Evolutionary conservation across 371 early-diverging fungal species (phyloP).

Genomic region (Mortierella polycephala): DNA sequence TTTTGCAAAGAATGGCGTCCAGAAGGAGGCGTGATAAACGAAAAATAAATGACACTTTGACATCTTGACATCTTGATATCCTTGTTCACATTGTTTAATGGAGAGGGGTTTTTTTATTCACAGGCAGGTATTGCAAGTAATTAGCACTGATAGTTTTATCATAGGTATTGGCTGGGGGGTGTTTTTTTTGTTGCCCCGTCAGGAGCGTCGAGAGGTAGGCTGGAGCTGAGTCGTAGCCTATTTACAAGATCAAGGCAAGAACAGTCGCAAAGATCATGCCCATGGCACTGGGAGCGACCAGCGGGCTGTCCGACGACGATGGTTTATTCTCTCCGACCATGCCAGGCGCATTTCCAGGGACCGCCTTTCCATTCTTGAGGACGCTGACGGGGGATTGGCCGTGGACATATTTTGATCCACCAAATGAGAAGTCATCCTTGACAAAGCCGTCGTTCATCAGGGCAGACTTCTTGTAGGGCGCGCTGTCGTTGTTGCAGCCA

Average conservation of each 20-base stretch:
- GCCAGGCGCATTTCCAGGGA: constrained; percentile 42
- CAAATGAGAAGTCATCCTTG: constrained; percentile 61
- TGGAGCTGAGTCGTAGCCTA: too few species aligned
- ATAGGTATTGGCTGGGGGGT: too few species aligned
- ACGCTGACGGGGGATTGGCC: constrained; percentile 57
- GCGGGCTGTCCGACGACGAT: background rate
- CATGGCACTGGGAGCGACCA: constrained; percentile 1
- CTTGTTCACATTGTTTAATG: background rate
- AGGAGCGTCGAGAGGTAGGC: too few species aligned
- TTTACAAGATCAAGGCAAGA: too few species aligned
- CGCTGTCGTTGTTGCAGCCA: constrained; percentile 62
- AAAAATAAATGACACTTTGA: too few species aligned
- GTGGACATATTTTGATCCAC: constrained; percentile 61
- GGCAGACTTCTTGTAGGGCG: constrained; percentile 61
- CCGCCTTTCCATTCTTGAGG: constrained; percentile 36
- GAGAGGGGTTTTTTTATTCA: background rate
- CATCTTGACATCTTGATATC: background rate
- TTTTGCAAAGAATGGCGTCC: background rate
- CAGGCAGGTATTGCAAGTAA: background rate
- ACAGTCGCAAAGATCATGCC: constrained; percentile 3
- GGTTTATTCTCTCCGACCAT: constrained; percentile 12
- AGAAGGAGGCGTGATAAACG: too few species aligned
- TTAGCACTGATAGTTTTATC: too few species aligned
- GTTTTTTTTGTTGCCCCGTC: too few species aligned
- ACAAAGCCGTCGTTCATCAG: constrained; percentile 55